These are phyloP conservation scores for Rhizopus microsporus DNA, from an alignment of 371 early-diverging fungal genomes.

Conservation along the genomic window DNA sequence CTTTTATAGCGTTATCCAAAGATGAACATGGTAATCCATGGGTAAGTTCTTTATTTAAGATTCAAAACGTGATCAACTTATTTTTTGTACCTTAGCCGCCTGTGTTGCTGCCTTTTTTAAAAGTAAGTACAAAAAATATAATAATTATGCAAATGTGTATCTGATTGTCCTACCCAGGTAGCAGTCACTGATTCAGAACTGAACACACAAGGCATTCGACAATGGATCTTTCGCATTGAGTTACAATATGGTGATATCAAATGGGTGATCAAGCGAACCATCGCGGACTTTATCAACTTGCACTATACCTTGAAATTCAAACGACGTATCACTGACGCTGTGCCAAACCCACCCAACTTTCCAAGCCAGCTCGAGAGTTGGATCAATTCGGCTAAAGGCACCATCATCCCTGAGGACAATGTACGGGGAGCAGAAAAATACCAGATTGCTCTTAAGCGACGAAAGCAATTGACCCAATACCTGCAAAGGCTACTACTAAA, in stretches of 20 bases:
- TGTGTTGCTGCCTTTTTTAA: conserved; percentile 42
- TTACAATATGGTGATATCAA: conserved; percentile 79
- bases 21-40: conserved; percentile 40
- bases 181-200: conserved; percentile 59
- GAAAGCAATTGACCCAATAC: conserved; percentile 69
- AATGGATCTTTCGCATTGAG: conserved; percentile 70
- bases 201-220: conserved; percentile 36
- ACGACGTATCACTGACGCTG: conserved; percentile 29
- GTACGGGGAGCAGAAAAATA: conserved; percentile 31
- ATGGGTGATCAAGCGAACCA: conserved; percentile 73
- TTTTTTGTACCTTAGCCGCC: conserved; percentile 36
- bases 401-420: conserved; percentile 21
- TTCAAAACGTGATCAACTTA: neutral
- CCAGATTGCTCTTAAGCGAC: conserved; percentile 51
- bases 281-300: conserved; percentile 69
- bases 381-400: conserved; percentile 38
- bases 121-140: conserved; percentile 26
- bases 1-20: conserved; percentile 37
- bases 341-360: conserved; percentile 42
- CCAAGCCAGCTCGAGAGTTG: conserved; percentile 48
- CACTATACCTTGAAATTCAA: conserved; percentile 64
- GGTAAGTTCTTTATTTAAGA: conserved; percentile 22
- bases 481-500: conserved; percentile 55
- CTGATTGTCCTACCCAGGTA: conserved; percentile 25
- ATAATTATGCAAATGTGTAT: conserved; percentile 1